These are phyloP conservation scores for Diplodia corticola DNA, from an alignment of 2,329 filamentous ascomycete species.

Conservation along the genomic window DNA sequence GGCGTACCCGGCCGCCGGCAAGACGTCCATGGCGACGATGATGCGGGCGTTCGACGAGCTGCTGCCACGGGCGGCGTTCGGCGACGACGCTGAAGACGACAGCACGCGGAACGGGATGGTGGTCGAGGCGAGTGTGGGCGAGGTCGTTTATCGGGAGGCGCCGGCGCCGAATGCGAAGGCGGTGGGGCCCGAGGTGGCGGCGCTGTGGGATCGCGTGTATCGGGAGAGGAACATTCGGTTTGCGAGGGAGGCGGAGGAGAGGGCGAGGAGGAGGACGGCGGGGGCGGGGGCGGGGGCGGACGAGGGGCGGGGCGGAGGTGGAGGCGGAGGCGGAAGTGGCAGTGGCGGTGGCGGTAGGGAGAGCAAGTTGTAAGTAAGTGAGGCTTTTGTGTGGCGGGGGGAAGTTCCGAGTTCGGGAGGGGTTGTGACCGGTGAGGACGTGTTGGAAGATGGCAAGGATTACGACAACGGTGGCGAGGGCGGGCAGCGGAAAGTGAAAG, in stretches of 20 bases:
- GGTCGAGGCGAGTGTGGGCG: slow-evolving; percentile 31
- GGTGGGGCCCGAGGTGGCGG: slow-evolving; percentile 24
- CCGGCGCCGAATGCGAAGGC: slow-evolving; percentile 26
- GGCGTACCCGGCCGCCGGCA: slow-evolving; percentile 29
- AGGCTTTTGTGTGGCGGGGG: too few species aligned
- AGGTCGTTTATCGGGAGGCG: slow-evolving; percentile 30
- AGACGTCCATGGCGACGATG: slow-evolving; percentile 38
- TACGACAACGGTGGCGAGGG: neutral
- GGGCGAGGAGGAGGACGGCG: slow-evolving; percentile 1
- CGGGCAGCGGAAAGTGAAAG: neutral
- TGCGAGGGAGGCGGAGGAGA: slow-evolving; percentile 16
- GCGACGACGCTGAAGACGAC: neutral
- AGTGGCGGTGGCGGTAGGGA: neutral
- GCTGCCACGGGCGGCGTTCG: slow-evolving; percentile 25
- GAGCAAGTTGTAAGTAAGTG: neutral
- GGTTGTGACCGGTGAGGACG: neutral
- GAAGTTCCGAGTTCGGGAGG: too few species aligned
- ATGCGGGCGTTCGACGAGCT: slow-evolving; percentile 33
- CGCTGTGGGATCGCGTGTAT: slow-evolving; percentile 32
- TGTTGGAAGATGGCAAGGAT: neutral
- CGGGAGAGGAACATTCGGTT: slow-evolving; percentile 32
- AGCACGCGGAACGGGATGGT: slow-evolving; percentile 28
- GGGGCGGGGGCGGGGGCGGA: neutral
- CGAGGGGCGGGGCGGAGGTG: neutral
- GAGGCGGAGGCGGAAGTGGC: neutral